These are phyloP conservation scores for Lactarius quietus DNA, from an alignment of 768 basidiomycete species.

Conservation along the genomic window DNA sequence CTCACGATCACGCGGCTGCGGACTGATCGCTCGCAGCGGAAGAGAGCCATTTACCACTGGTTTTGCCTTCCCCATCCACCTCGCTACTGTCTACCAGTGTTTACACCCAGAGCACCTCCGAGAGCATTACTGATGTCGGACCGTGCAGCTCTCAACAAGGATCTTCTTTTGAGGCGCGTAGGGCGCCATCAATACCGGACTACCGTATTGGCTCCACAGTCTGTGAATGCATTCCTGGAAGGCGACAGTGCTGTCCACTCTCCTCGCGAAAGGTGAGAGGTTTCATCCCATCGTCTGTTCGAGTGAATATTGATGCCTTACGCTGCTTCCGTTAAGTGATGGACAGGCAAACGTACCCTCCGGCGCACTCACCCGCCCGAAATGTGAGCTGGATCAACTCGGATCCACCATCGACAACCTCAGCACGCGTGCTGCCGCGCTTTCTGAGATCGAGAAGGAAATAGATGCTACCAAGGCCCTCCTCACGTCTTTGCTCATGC, in stretches of 20 bases:
- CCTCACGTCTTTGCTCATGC: background rate
- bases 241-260: background rate
- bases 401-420: background rate
- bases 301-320: background rate
- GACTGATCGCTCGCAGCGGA: background rate
- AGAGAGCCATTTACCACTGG: background rate
- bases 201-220: background rate
- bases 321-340: background rate
- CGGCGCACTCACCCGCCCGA: background rate
- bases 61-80: background rate
- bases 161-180: constrained; percentile 1
- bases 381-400: background rate
- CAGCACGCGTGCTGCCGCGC: background rate
- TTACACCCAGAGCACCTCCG: background rate
- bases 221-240: background rate
- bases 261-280: constrained; percentile 4
- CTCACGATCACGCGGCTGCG: background rate
- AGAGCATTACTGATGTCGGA: background rate
- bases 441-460: constrained; percentile 6
- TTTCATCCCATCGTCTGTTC: background rate
- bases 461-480: background rate
- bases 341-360: background rate
- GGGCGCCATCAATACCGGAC: background rate
- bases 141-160: constrained; percentile 3
- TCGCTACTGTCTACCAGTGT: background rate